phyloP scores from a whole-genome alignment of 345 rosid genomes.

The Populus ilicifolia region DNA sequence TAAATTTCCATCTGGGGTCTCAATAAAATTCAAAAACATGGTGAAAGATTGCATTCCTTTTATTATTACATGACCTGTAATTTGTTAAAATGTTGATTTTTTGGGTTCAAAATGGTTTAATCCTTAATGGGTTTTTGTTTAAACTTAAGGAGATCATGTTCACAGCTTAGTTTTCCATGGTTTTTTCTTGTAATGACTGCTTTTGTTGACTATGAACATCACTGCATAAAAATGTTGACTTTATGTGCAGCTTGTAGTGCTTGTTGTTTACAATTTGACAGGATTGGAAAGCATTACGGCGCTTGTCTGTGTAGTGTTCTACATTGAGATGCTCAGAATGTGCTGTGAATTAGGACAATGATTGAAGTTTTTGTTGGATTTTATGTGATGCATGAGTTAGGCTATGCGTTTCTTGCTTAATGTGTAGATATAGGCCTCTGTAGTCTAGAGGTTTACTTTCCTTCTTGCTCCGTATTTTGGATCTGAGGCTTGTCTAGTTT shows the following conservation, averaged over 20 bases:
- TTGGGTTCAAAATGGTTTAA: neutral
- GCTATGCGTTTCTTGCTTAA: neutral
- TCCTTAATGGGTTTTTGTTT: neutral
- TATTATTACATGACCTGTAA: neutral
- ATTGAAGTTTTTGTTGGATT: neutral
- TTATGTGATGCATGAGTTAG: neutral
- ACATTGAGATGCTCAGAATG: neutral
- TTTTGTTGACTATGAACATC: neutral
- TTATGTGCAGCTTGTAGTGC: neutral
- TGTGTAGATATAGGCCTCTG: neutral
- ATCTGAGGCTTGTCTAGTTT: neutral
- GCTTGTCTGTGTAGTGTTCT: neutral
- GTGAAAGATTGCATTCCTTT: neutral
- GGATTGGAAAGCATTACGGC: neutral
- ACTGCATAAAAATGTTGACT: constrained; percentile 1
- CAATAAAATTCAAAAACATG: neutral
- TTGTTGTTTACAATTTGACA: neutral
- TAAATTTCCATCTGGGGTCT: neutral
- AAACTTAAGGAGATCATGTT: neutral
- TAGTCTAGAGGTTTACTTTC: neutral
- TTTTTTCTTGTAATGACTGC: neutral
- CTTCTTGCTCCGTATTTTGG: neutral
- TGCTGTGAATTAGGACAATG: too few relatives aligned
- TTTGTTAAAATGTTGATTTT: neutral
- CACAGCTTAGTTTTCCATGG: neutral